Base-by-base conservation (phyloP, 345 rosid genomes). In the Firmiana major region DNA sequence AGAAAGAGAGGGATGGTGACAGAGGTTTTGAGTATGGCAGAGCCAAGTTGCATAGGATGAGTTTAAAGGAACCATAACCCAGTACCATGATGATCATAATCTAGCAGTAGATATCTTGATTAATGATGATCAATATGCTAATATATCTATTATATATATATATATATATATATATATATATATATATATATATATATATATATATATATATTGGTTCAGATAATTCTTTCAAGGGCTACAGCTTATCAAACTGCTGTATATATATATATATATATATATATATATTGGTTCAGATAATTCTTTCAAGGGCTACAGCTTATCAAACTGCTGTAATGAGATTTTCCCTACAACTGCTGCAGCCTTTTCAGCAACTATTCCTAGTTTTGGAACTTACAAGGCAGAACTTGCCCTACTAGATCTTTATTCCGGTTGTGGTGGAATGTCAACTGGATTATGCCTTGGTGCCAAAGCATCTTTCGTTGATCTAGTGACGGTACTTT, bases 351-450 rank as follows among this genome's bases (percentile, higher is more conserved):
- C 82, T 36, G 60, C 67, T 40, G 21, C 74, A 66, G 28, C 79
- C 51, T 75, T 75, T 69, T 58, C 75, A 71, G 79, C 78, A 49
- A 79, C 40, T 60, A 73, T 75, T 77, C 82, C 84, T 68, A 79
- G 22, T 71, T 64, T 75, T 63, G 89, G 81, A 63, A 55, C 63
- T 77, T 58, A 34, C 78, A 84, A 86, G 84, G 74, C 77, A 63
- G 87, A 88, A 74, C 81, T 95, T 62, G 65, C 72, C 10, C 84
- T 95, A 31, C 88, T 93, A 79, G 99, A 95, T 89, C 89, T 93
- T 68, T 95, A 88, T 85, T 86, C 93, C 80, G 99, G 99, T 42
- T 93, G 99, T 85, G 98, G 99, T 80, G 99, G 99, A 86, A 93
- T 95, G 99, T 93, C 99, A 48, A 93, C 93, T 69, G 98, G 99